Evolutionary conservation across 352 stramenopile genomes (phyloP).

Genomic region (Phytophthora syringae): DNA sequence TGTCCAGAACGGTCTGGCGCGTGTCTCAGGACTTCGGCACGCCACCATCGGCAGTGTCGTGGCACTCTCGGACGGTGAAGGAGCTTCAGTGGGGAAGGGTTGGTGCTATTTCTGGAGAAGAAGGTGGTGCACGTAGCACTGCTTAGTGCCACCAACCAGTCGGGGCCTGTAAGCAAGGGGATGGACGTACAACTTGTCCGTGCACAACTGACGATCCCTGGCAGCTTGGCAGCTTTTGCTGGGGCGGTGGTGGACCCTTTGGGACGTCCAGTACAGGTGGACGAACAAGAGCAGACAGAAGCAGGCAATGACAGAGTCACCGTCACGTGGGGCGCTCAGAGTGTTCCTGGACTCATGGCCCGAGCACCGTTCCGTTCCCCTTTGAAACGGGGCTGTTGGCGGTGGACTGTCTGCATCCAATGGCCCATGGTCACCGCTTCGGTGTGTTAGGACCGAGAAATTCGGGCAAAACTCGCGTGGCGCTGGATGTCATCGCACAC

Average conservation of each 20-base stretch:
- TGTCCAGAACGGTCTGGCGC: slow-evolving; percentile 76
- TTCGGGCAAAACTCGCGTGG: slow-evolving; percentile 75
- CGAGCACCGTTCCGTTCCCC: slow-evolving; percentile 55
- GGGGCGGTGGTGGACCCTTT: slow-evolving; percentile 62
- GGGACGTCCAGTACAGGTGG: slow-evolving; percentile 39
- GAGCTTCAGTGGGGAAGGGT: too few species aligned
- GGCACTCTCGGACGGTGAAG: too few species aligned
- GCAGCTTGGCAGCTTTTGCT: slow-evolving; percentile 48
- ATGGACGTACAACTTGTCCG: slow-evolving; percentile 68
- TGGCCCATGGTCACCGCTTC: slow-evolving; percentile 76
- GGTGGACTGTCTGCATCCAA: slow-evolving; percentile 80
- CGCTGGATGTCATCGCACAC: slow-evolving; percentile 71
- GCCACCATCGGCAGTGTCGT: slow-evolving; percentile 79
- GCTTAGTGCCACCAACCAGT: slow-evolving; percentile 39
- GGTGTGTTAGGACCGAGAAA: slow-evolving; percentile 70
- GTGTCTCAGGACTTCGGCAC: slow-evolving; percentile 75
- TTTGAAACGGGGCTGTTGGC: slow-evolving; percentile 72
- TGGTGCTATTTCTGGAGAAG: too few species aligned
- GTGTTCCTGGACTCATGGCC: slow-evolving; percentile 69
- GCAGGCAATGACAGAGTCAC: slow-evolving; percentile 43
- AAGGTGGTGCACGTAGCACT: slow-evolving; percentile 68
- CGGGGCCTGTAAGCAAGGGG: slow-evolving; percentile 46
- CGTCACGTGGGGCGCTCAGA: slow-evolving; percentile 63
- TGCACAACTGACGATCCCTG: slow-evolving; percentile 56
- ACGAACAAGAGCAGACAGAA: slow-evolving; percentile 9